Conservation (phyloP, 371 early-diverging fungal species). For the Entomophthora muscae region DNA sequence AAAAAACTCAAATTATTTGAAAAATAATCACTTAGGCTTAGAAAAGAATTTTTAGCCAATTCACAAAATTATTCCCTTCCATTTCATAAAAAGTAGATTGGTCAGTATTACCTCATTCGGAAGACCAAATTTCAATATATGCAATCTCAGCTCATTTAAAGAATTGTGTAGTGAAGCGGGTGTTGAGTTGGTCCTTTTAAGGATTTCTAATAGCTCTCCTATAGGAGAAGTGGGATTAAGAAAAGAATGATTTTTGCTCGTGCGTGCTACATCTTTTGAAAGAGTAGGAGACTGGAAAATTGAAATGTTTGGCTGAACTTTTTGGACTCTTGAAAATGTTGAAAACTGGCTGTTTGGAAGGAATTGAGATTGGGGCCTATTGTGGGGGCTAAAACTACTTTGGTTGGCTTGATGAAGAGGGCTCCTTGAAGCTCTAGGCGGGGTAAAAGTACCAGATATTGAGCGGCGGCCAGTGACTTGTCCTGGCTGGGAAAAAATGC, state of each 20-base stretch:
- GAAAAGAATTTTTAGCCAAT: not conserved
- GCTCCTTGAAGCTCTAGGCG: not conserved
- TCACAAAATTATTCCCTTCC: not conserved
- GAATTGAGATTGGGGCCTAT: not conserved
- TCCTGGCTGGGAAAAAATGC: not conserved
- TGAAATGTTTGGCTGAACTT: not conserved
- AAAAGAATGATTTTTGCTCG: not conserved
- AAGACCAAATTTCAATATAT: conserved; percentile 5
- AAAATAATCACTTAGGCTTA: not conserved
- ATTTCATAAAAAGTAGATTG: not conserved
- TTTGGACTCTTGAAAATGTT: not conserved
- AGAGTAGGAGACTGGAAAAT: not conserved
- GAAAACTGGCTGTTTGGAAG: not conserved
- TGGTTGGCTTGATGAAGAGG: not conserved
- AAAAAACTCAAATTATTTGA: not conserved
- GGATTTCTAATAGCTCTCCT: not conserved
- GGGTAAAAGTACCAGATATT: not conserved
- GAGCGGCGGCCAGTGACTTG: not conserved
- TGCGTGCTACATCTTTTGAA: not conserved
- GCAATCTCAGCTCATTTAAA: conserved; percentile 3
- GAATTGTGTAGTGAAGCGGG: not conserved
- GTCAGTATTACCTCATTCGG: not conserved
- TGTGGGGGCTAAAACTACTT: not conserved
- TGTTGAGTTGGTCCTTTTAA: not conserved
- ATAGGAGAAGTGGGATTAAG: not conserved